These are phyloP conservation scores for Cunninghamia lanceolata DNA, from an alignment of 75 land plant species.

Conservation along the genomic window DNA sequence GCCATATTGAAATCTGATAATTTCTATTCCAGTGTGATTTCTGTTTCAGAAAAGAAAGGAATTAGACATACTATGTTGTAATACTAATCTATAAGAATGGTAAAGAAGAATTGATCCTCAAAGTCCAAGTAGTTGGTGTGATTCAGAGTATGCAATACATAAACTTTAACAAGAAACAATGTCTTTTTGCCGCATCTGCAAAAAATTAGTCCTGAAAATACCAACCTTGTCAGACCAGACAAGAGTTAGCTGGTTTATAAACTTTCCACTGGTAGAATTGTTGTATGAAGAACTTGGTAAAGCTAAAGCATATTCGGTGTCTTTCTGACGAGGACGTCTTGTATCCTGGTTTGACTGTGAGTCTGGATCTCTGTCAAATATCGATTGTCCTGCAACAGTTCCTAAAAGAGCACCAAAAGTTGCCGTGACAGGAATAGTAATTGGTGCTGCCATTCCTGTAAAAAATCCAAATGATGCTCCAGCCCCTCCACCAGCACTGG, in stretches of 20 bases:
- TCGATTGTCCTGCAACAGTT: not conserved
- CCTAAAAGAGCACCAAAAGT: constrained; percentile 29
- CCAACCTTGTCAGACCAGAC: constrained; percentile 38
- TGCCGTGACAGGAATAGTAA: constrained; percentile 26
- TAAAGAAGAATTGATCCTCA: not conserved
- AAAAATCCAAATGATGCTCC: constrained; percentile 36
- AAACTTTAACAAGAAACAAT: not conserved
- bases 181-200: not conserved
- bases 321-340: not conserved
- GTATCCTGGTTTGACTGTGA: not conserved
- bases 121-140: not conserved
- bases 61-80: not conserved
- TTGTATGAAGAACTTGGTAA: constrained; percentile 2
- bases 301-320: not conserved
- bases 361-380: constrained; percentile 3
- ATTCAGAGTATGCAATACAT: not conserved
- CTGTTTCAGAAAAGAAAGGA: constrained; percentile 11
- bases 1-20: constrained; percentile 10
- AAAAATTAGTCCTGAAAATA: not conserved
- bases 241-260: constrained; percentile 23
- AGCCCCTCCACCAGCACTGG: constrained; percentile 16
- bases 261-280: constrained; percentile 18
- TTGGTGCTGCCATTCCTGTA: constrained; percentile 27
- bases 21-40: constrained; percentile 21
- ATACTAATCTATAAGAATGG: not conserved